Evolutionary conservation across 2,329 filamentous ascomycete genomes (phyloP).

Genomic region (Pseudocercospora vitis): DNA sequence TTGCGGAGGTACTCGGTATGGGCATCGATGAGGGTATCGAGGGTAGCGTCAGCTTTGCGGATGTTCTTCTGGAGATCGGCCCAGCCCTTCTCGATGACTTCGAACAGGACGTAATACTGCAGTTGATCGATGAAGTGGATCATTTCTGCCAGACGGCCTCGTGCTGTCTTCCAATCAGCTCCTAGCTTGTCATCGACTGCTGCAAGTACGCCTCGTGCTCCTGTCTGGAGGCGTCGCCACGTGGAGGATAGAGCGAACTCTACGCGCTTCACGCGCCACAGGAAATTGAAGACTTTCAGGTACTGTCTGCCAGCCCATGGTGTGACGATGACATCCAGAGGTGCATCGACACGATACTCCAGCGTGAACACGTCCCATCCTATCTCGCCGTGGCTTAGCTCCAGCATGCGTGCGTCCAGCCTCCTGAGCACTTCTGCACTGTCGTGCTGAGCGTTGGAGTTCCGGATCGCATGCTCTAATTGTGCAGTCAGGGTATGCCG

Average conservation of each 20-base stretch:
- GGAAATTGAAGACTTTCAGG: constrained; percentile 97
- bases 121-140: constrained; percentile 96
- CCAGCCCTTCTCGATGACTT: constrained; percentile 97
- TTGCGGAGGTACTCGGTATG: constrained; percentile 87
- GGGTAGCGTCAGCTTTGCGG: constrained; percentile 73
- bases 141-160: constrained; percentile 93
- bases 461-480: constrained; percentile 92
- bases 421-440: constrained; percentile 85
- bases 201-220: constrained; percentile 83
- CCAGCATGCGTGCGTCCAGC: constrained; percentile 96
- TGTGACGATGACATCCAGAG: constrained; percentile 94
- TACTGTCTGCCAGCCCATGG: constrained; percentile 95
- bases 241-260: constrained; percentile 89
- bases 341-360: constrained; percentile 96
- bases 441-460: constrained; percentile 96
- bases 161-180: constrained; percentile 80
- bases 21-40: constrained; percentile 91
- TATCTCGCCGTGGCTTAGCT: constrained; percentile 93
- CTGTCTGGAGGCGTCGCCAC: constrained; percentile 95
- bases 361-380: constrained; percentile 99
- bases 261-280: constrained; percentile 97
- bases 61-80: constrained; percentile 82
- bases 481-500: constrained; percentile 97
- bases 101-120: constrained; percentile 97
- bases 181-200: constrained; percentile 64